A percentile compares a stretch with the other conserved stretches of the same genome.
Conservation (phyloP, 2,329 filamentous ascomycete genomes). For the Beauveria varroae region DNA sequence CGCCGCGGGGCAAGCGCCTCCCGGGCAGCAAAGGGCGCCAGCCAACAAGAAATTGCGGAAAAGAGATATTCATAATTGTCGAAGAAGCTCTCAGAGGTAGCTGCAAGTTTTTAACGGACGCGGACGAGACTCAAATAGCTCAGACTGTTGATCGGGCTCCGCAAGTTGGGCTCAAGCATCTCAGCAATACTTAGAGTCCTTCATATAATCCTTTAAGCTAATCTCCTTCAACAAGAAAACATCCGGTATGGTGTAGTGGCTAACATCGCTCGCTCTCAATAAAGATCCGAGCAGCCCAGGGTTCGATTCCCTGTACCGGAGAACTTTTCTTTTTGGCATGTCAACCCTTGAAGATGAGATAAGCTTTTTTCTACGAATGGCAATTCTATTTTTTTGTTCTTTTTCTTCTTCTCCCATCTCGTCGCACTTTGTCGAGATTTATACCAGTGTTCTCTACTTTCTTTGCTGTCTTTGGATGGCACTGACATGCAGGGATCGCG, state of each 20-base stretch:
- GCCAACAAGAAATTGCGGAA: neutral
- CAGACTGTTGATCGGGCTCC: too few relatives aligned
- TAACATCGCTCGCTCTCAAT: conserved; percentile 30
- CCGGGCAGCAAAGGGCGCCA: neutral
- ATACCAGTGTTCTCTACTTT: too few relatives aligned
- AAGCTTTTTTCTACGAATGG: too few relatives aligned
- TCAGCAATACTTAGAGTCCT: neutral
- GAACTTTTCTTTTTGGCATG: conserved; percentile 9
- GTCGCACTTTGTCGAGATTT: too few relatives aligned
- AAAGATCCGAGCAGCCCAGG: conserved; percentile 25
- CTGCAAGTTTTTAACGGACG: neutral
- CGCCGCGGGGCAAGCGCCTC: conserved; percentile 17
- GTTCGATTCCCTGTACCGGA: conserved; percentile 29
- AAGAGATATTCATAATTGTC: neutral
- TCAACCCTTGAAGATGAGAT: too few relatives aligned
- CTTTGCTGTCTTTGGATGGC: too few relatives aligned
- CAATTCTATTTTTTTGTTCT: neutral
- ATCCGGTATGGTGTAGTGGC: conserved; percentile 30
- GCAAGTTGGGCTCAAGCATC: too few relatives aligned
- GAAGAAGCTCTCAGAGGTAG: too few relatives aligned
- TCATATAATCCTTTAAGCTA: neutral
- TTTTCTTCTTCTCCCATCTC: neutral
- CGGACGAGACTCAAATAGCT: too few relatives aligned
- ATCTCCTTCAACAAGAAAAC: neutral
- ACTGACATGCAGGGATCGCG: too few relatives aligned